A percentile compares a stretch with the other conserved stretches of the same genome.
These are phyloP conservation scores for Anaeromyces robustus DNA, from an alignment of 192 early-diverging fungal species.

Conservation along the genomic window DNA sequence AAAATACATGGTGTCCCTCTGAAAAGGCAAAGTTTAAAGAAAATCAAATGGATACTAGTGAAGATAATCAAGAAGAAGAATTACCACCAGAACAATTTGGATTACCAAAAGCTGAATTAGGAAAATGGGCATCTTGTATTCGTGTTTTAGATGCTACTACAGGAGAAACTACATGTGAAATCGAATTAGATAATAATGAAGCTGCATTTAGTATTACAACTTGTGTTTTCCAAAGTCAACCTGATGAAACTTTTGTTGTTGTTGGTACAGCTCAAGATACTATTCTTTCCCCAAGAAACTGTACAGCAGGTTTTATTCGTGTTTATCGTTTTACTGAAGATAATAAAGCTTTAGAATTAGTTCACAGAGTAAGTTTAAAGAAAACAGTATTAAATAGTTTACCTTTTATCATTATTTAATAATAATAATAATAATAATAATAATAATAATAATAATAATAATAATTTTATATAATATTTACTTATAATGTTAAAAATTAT, in stretches of 20 bases:
- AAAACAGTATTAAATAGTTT: not conserved
- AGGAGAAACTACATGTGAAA: conserved; percentile 43
- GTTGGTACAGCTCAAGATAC: conserved; percentile 73
- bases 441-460: too few relatives aligned
- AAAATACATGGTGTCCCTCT: conserved; percentile 45
- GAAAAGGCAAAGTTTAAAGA: conserved; percentile 43
- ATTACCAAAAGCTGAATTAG: conserved; percentile 40
- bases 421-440: too few relatives aligned
- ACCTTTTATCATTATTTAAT: too few relatives aligned
- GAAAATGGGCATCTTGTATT: conserved; percentile 78
- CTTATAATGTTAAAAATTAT: too few relatives aligned
- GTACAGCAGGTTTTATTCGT: conserved; percentile 49
- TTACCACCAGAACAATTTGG: conserved; percentile 69
- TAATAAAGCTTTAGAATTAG: conserved; percentile 50
- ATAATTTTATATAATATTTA: too few relatives aligned
- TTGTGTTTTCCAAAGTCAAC: conserved; percentile 15
- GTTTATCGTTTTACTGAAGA: conserved; percentile 50
- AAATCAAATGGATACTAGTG: conserved; percentile 20
- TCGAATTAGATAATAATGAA: conserved; percentile 72
- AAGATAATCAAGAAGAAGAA: conserved; percentile 34
- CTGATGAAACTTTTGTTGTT: conserved; percentile 46
- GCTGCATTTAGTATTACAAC: conserved; percentile 48
- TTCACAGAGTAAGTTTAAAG: conserved; percentile 35
- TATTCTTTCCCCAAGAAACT: conserved; percentile 46
- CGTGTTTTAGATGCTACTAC: conserved; percentile 59